Conservation (phyloP, 495 filamentous ascomycete genomes). For the Talaromyces trachyspermus region DNA sequence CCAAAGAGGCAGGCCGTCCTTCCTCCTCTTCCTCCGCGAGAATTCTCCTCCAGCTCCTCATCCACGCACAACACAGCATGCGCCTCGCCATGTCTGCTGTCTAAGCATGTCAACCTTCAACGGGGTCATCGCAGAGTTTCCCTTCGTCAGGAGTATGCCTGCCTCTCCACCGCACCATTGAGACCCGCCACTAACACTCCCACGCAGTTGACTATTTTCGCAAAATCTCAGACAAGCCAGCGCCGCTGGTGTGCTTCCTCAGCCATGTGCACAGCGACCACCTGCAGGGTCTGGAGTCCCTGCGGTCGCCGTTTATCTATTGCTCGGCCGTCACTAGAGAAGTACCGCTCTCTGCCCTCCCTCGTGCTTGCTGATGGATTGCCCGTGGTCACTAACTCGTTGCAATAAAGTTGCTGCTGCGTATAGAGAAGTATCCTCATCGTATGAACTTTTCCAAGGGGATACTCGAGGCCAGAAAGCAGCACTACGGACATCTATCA, state of each 20-base stretch:
- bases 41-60: not conserved
- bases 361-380: slow-evolving; percentile 6
- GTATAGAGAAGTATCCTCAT: slow-evolving; percentile 68
- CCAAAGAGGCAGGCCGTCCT: not conserved
- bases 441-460: slow-evolving; percentile 72
- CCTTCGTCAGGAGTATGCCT: slow-evolving; percentile 52
- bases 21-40: not conserved
- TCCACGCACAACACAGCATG: not conserved
- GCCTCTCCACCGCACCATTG: not conserved
- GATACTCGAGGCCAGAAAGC: slow-evolving; percentile 62
- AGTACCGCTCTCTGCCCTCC: slow-evolving; percentile 25
- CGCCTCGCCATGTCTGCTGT: not conserved
- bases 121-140: slow-evolving; percentile 65
- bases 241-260: slow-evolving; percentile 80
- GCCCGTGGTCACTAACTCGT: too few relatives aligned
- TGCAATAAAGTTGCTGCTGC: slow-evolving; percentile 50
- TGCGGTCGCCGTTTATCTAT: slow-evolving; percentile 75
- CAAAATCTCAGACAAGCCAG: slow-evolving; percentile 37
- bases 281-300: slow-evolving; percentile 71
- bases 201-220: slow-evolving; percentile 80
- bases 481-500: slow-evolving; percentile 67
- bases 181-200: not conserved
- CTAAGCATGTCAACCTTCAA: slow-evolving; percentile 71
- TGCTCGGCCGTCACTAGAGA: slow-evolving; percentile 81
- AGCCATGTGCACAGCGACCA: slow-evolving; percentile 94